A percentile compares a stretch with the other conserved stretches of the same genome.
phyloP scores from a whole-genome alignment of 306 rosid genomes.

The Acacia melanoxylon region DNA sequence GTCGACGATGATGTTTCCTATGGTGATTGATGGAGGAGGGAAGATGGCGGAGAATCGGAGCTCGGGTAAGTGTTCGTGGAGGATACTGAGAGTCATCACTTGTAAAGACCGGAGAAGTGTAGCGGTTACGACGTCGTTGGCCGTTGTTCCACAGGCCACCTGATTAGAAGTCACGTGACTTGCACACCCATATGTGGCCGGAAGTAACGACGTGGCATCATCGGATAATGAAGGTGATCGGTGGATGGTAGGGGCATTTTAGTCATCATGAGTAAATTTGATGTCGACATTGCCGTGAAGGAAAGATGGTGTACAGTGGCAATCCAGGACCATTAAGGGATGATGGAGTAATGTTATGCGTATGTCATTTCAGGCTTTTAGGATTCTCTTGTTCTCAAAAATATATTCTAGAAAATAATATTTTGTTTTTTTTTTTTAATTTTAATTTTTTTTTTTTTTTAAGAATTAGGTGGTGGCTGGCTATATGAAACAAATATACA shows the following conservation, averaged over 20 bases:
- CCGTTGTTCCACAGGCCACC: slow-evolving; percentile 40
- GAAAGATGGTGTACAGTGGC: slow-evolving; percentile 43
- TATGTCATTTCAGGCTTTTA: not conserved
- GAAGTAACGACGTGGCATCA: slow-evolving; percentile 1
- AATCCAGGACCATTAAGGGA: slow-evolving; percentile 5
- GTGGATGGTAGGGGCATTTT: slow-evolving; percentile 29
- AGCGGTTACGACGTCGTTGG: slow-evolving; percentile 63
- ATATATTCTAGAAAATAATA: not conserved
- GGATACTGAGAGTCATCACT: slow-evolving; percentile 68
- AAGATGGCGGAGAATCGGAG: slow-evolving; percentile 42
- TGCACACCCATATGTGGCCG: slow-evolving; percentile 12
- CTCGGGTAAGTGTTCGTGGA: slow-evolving; percentile 76
- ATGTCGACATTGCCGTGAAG: slow-evolving; percentile 48
- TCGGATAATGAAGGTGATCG: not conserved
- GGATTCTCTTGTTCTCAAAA: slow-evolving; percentile 17
- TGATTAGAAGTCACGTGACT: slow-evolving; percentile 32
- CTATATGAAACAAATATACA: not conserved
- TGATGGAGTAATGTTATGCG: not conserved
- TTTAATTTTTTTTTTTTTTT: not conserved
- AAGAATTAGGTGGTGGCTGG: not conserved
- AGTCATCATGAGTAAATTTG: slow-evolving; percentile 8
- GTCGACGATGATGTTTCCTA: slow-evolving; percentile 37
- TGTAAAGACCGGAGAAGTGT: slow-evolving; percentile 77
- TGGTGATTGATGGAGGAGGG: slow-evolving; percentile 15
- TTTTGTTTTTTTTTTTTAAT: not conserved